Evolutionary conservation across 805 yeast genomes (phyloP).

Genomic region (Dipodascus geniculatus): DNA sequence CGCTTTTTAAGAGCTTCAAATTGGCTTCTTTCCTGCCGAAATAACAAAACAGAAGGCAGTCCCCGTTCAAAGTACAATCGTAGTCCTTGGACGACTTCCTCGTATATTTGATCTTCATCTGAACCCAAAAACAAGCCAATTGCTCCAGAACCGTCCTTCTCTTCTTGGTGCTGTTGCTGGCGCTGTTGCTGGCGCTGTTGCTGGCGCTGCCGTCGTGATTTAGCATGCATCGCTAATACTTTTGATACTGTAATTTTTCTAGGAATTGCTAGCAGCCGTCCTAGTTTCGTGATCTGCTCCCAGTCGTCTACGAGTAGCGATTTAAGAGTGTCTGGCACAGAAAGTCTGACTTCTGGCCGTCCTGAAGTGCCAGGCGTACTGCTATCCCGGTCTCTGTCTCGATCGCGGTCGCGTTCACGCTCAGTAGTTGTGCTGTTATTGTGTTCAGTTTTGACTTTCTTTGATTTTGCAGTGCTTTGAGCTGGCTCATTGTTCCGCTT

Average conservation of each 20-base stretch:
- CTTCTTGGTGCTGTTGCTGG: background rate
- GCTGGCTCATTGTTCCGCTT: background rate
- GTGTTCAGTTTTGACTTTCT: background rate
- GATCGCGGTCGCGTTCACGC: constrained; percentile 1
- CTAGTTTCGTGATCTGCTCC: constrained; percentile 60
- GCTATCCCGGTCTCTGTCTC: background rate
- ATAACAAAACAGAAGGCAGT: background rate
- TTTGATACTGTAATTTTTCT: background rate
- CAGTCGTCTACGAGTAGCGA: constrained; percentile 67
- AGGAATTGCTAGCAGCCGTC: background rate
- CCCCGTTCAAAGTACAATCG: background rate
- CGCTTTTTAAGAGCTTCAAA: background rate
- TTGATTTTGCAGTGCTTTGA: constrained; percentile 3
- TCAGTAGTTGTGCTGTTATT: background rate
- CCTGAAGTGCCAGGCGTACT: constrained; percentile 1
- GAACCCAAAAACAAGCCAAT: background rate
- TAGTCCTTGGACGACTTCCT: background rate
- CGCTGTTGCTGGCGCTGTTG: background rate
- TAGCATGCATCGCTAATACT: background rate
- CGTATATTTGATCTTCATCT: background rate
- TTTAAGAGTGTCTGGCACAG: constrained; percentile 48
- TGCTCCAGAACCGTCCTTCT: background rate
- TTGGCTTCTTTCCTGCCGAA: background rate
- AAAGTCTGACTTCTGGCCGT: constrained; percentile 35
- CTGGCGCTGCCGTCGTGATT: background rate